Evolutionary conservation across 352 stramenopile species (phyloP).

Genomic region (Blastocystis sp.): DNA sequence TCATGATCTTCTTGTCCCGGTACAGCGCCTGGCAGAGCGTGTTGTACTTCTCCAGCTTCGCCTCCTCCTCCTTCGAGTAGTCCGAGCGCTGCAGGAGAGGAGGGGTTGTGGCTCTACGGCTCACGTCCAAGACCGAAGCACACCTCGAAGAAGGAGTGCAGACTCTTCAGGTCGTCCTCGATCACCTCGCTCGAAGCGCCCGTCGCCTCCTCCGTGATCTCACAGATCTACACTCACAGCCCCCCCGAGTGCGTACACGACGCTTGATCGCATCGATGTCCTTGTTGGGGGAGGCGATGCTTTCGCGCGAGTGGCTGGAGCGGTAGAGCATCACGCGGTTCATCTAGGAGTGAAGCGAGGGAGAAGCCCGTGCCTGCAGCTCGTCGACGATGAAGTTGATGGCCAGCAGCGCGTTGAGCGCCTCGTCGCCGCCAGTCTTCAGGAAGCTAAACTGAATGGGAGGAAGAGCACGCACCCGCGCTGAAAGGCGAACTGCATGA

Average conservation of each 20-base stretch:
- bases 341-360: not conserved
- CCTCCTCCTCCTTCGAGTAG: slow-evolving; percentile 18
- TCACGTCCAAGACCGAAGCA: not conserved
- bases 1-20: slow-evolving; percentile 68
- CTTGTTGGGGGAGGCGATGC: slow-evolving; percentile 36
- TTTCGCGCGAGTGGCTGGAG: slow-evolving; percentile 18
- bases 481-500: slow-evolving; percentile 40
- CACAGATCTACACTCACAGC: not conserved
- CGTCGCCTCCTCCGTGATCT: not conserved
- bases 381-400: slow-evolving; percentile 59
- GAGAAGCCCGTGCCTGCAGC: not conserved
- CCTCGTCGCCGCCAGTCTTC: slow-evolving; percentile 23
- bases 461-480: slow-evolving; percentile 15
- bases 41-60: slow-evolving; percentile 29
- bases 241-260: not conserved
- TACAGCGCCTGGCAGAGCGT: slow-evolving; percentile 40
- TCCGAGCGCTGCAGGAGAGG: slow-evolving; percentile 12
- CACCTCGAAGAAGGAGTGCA: slow-evolving; percentile 10
- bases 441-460: slow-evolving; percentile 4
- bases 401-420: slow-evolving; percentile 21
- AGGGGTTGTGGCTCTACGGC: slow-evolving; percentile 11
- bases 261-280: slow-evolving; percentile 9
- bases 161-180: not conserved
- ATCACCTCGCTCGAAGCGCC: not conserved
- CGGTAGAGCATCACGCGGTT: slow-evolving; percentile 43